phyloP scores from a whole-genome alignment of 192 early-diverging fungal species.

The Phlyctochytrium bullatum region DNA sequence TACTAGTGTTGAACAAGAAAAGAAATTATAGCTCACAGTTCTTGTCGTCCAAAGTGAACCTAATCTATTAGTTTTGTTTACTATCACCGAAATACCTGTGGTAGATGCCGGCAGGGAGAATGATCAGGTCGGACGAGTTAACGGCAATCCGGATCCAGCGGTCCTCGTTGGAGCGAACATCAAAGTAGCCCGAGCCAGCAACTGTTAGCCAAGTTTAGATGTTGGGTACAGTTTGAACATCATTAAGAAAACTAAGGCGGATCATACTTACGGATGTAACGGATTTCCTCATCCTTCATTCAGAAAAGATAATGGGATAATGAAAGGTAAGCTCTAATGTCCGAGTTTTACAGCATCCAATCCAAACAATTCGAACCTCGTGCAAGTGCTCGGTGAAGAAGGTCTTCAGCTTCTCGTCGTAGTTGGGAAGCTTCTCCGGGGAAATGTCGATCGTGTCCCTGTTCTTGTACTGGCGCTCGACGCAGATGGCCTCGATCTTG shows the following conservation, averaged over 20 bases:
- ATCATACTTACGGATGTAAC: constrained; percentile 65
- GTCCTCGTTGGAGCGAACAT: constrained; percentile 49
- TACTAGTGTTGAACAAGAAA: not conserved
- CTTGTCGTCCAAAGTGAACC: constrained; percentile 80
- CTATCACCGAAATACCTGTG: constrained; percentile 70
- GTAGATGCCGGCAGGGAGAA: constrained; percentile 93
- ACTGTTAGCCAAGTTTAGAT: constrained; percentile 19
- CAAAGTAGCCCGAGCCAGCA: constrained; percentile 93
- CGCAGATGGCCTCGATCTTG: constrained; percentile 66
- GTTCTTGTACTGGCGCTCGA: constrained; percentile 86
- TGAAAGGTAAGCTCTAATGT: not conserved
- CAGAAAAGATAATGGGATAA: not conserved
- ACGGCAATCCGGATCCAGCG: constrained; percentile 86
- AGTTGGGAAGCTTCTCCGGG: constrained; percentile 74
- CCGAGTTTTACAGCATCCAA: not conserved
- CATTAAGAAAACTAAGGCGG: too few relatives aligned
- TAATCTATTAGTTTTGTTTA: too few relatives aligned
- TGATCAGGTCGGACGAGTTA: constrained; percentile 73
- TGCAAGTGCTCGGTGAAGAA: constrained; percentile 80
- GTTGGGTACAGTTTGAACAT: not conserved
- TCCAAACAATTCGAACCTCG: not conserved
- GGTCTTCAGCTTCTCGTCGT: constrained; percentile 89
- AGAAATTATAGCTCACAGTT: constrained; percentile 46
- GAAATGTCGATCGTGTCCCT: constrained; percentile 86
- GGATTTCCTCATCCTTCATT: constrained; percentile 96